Evolutionary conservation across 768 basidiomycete species (phyloP), one percentile per base, ranked within the genome.

Genomic region (Serendipita sp.): DNA sequence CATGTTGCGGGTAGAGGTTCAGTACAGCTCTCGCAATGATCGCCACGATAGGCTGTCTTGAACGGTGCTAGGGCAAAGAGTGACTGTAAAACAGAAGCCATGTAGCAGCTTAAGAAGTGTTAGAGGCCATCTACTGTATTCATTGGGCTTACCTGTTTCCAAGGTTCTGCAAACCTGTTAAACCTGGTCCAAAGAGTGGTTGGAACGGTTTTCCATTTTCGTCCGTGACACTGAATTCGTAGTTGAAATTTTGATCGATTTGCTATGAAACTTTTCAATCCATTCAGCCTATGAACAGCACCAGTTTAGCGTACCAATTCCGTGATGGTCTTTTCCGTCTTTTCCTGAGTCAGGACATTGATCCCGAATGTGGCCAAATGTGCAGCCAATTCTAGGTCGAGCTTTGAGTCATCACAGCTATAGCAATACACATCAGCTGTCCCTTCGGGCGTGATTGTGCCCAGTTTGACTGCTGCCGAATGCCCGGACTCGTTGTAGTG

Each of bases 321-420:
- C 0, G 94, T 96, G 85, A 96, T 90, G 64, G 84, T 91, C 75
- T 96, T 97, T 72, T 96, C 92, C 0, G 94, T 97, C 75, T 98
- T 98, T 3, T 75, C 85, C 70, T 89, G 85, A 0, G 79, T 80
- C 43, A 81, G 78, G 1, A 97, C 83, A 66, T 91, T 86, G 72
- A 99, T 95, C 0, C 91, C 93, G 66, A 97, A 96, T 27, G 79
- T 79, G 0, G 81, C 73, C 2, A 98, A 79, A 74, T 98, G 95
- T 0, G 70, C 66, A 0, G 83, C 77, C 8, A 98, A 73, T 4
- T 87, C 82, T 0, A 86, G 88, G 70, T 96, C 91, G 3, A 85
- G 70, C 69, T 81, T 85, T 1, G 88, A 78, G 67, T 97, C 94
- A 68, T 95, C 81, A 72, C 95, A 98, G 0, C 77, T 72, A 70